Percentiles rank a stretch among this genome's conserved stretches.
Conservation (phyloP, 495 filamentous ascomycete species). For the Penicillium bialowiezense region DNA sequence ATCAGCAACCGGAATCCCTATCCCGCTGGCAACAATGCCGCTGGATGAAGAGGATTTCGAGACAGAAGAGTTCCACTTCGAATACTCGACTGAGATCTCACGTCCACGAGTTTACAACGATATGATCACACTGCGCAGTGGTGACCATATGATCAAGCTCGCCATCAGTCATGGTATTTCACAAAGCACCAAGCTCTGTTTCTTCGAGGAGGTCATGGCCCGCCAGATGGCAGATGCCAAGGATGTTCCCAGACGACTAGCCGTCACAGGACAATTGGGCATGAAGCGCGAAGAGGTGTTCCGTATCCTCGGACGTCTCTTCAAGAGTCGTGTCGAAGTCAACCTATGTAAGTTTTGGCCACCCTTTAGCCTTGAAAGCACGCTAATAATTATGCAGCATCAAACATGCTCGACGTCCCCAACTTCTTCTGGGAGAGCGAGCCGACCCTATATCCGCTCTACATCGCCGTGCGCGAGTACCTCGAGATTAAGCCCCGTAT, state of each 20-base stretch:
- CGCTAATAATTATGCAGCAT: constrained; percentile 59
- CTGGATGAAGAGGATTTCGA: constrained; percentile 86
- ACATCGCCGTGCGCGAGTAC: constrained; percentile 93
- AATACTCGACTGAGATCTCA: constrained; percentile 82
- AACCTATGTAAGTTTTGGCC: constrained; percentile 78
- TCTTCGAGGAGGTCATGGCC: constrained; percentile 96
- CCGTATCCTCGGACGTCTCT: constrained; percentile 82
- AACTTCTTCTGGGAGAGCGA: constrained; percentile 99
- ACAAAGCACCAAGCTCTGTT: constrained; percentile 93
- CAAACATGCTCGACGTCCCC: constrained; percentile 94
- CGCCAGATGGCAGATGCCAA: constrained; percentile 91
- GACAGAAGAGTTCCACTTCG: constrained; percentile 98
- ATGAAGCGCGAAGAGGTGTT: constrained; percentile 93
- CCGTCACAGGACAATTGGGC: constrained; percentile 83
- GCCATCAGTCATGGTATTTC: constrained; percentile 96
- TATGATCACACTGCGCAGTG: constrained; percentile 94
- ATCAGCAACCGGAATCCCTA: constrained; percentile 44
- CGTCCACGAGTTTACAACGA: constrained; percentile 94
- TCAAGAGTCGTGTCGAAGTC: constrained; percentile 93
- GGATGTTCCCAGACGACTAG: constrained; percentile 82
- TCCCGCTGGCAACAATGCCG: constrained; percentile 65
- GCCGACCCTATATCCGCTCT: constrained; percentile 90
- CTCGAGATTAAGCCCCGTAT: constrained; percentile 95
- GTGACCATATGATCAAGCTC: constrained; percentile 98
- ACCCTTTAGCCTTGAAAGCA: neutral